A percentile compares a stretch with the other conserved stretches of the same genome.
phyloP scores from a whole-genome alignment of 345 rosid genomes.

The Brassica juncea region DNA sequence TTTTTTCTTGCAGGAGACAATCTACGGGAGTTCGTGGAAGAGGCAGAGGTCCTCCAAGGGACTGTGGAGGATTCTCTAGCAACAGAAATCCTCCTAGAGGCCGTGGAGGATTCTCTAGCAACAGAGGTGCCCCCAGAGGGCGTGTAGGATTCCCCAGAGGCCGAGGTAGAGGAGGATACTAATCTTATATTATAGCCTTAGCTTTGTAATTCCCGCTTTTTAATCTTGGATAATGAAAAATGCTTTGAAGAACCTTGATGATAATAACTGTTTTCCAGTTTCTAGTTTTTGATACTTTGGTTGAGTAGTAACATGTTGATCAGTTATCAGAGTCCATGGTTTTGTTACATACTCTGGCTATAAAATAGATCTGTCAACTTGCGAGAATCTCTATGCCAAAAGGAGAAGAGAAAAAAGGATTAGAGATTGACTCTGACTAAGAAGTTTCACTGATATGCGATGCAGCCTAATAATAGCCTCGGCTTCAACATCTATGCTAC shows the following conservation, averaged over 20 bases:
- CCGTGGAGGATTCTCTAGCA: slow-evolving; percentile 43
- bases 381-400: not conserved
- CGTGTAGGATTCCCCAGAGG: slow-evolving; percentile 72
- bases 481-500: no score
- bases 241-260: not conserved
- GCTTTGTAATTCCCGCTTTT: not conserved
- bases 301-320: not conserved
- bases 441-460: not conserved
- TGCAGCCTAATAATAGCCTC: no score
- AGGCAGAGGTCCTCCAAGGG: slow-evolving; percentile 29
- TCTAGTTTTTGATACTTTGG: not conserved
- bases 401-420: not conserved
- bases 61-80: not conserved
- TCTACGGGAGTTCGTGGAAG: slow-evolving; percentile 46
- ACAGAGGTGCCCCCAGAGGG: slow-evolving; percentile 52
- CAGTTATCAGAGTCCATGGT: not conserved
- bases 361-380: slow-evolving; percentile 18
- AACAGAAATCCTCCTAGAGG: slow-evolving; percentile 48
- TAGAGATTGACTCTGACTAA: slow-evolving; percentile 9
- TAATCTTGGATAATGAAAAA: not conserved
- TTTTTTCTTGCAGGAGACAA: slow-evolving; percentile 49
- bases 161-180: slow-evolving; percentile 68
- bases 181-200: slow-evolving; percentile 1
- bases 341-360: slow-evolving; percentile 1
- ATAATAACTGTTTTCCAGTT: not conserved